A percentile compares a stretch with the other conserved stretches of the same genome.
Conservation (phyloP, 2,329 filamentous ascomycete genomes). For the Sarocladiaceae sp. region DNA sequence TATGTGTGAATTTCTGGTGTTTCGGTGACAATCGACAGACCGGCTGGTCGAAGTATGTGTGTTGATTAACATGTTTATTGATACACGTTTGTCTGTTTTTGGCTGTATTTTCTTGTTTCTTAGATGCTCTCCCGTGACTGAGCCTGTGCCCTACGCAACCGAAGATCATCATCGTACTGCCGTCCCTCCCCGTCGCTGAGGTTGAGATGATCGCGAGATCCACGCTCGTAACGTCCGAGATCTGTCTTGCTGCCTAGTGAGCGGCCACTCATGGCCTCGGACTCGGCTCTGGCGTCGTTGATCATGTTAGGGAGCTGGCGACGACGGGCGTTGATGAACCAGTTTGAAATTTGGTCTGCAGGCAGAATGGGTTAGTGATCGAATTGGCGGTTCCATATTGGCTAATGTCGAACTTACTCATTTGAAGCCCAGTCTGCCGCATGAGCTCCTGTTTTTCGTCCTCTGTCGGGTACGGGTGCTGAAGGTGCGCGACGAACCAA, state of each 20-base stretch:
- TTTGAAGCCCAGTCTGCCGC: slow-evolving; percentile 68
- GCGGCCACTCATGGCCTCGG: slow-evolving; percentile 39
- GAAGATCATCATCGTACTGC: slow-evolving; percentile 11
- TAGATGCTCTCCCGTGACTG: not conserved
- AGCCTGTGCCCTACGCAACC: not conserved
- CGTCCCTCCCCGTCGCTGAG: slow-evolving; percentile 12
- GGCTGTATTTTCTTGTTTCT: not conserved
- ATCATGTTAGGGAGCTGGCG: slow-evolving; percentile 60
- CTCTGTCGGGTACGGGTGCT: slow-evolving; percentile 82
- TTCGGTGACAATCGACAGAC: too few species aligned
- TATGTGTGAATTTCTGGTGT: too few species aligned
- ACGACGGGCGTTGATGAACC: slow-evolving; percentile 75
- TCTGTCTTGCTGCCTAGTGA: slow-evolving; percentile 8
- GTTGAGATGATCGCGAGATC: slow-evolving; percentile 2
- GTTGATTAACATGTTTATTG: too few species aligned
- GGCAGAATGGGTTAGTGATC: slow-evolving; percentile 4
- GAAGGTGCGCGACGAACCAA: slow-evolving; percentile 75
- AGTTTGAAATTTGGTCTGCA: slow-evolving; percentile 69
- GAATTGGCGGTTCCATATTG: not conserved
- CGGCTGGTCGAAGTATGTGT: slow-evolving; percentile 1
- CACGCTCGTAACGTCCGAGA: not conserved
- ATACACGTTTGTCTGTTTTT: too few species aligned
- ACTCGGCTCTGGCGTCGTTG: slow-evolving; percentile 50
- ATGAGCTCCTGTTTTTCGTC: slow-evolving; percentile 84
- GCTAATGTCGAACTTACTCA: slow-evolving; percentile 54